Evolutionary conservation across 1,284 basidiomycete species (phyloP), one percentile per base, ranked within the genome.

Genomic region (Omphalotus olearius): DNA sequence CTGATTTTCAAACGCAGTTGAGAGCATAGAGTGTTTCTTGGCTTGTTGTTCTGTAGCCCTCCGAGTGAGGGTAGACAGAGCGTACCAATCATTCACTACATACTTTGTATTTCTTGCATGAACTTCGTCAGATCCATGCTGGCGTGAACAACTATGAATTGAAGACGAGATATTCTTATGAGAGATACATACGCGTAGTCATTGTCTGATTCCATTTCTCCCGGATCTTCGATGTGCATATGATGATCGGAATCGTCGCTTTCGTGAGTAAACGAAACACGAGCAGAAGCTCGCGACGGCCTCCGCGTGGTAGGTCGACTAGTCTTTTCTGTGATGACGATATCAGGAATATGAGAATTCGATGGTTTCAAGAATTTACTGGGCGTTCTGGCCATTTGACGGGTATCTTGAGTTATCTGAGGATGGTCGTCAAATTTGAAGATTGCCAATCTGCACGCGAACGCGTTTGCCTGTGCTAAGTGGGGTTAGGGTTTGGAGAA

Each of bases 1-100:
- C 54, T 64, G 61, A 25, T 58, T 62, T 11, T 62, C 58, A 42
- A 67, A 64, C 5, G 62, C 62, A 16, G 60, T 55, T 6, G 55
- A 49, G 7, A 61, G 59, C 4, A 58, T 56, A 7, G 61, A 54
- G 1, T 48, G 44, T 47, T 60, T 63, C 57, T 63, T 67, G 7
- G 62, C 54, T 45, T 61, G 60, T 5, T 56, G 56, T 48, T 65
- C 65, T 66, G 38, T 20, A 40, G 14, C 23, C 2, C 23, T 45
- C 36, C 17, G 43, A 14, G 18, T 43, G 3, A 46, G 33, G 6
- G 18, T 11, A 47, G 16, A 10, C 23, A 25, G 3, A 39, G 37
- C 16, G 16, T 7, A 3, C 11, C 6, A 23, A 17, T 10, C 6
- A 4, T 33, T 9, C 9, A 5, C 23, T 23, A 38, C 43, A 41